Conservation (phyloP, 441 rosid genomes). For the Populus hybrid region DNA sequence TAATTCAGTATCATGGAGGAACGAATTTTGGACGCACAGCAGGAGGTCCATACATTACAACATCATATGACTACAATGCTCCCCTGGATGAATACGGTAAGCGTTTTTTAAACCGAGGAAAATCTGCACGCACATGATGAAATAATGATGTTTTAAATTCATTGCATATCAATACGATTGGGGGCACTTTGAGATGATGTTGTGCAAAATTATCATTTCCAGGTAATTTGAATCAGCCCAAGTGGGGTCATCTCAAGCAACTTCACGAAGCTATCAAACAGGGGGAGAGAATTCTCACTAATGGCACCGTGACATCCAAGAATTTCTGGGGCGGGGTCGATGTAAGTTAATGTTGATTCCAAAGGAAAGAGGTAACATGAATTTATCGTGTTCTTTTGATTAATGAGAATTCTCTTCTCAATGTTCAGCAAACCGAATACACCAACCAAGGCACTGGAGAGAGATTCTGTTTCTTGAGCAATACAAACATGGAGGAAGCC, state of each 20-base stretch:
- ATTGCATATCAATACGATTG: too few relatives aligned
- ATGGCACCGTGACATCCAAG: not conserved
- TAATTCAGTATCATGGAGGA: constrained; percentile 69
- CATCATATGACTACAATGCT: constrained; percentile 63
- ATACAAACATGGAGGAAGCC: constrained; percentile 25
- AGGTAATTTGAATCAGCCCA: constrained; percentile 5
- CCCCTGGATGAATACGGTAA: constrained; percentile 71
- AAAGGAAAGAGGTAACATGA: too few relatives aligned
- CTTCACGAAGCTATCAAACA: not conserved
- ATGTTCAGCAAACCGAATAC: not conserved
- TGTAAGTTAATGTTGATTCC: not conserved
- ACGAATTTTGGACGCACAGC: constrained; percentile 66
- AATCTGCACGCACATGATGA: too few relatives aligned
- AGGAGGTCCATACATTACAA: constrained; percentile 68
- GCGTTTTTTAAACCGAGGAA: not conserved
- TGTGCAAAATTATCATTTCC: not conserved
- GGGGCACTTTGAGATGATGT: not conserved
- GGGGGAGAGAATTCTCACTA: not conserved
- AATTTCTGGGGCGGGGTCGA: not conserved
- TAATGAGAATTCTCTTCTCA: not conserved
- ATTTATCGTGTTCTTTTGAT: not conserved
- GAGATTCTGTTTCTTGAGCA: constrained; percentile 5
- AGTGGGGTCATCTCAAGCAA: not conserved
- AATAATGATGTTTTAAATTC: not conserved
- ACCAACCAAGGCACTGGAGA: not conserved